Evolutionary conservation across 1,139 yeast genomes (phyloP), one percentile per base, ranked within the genome.

Genomic region (Geotrichum carabidarum): DNA sequence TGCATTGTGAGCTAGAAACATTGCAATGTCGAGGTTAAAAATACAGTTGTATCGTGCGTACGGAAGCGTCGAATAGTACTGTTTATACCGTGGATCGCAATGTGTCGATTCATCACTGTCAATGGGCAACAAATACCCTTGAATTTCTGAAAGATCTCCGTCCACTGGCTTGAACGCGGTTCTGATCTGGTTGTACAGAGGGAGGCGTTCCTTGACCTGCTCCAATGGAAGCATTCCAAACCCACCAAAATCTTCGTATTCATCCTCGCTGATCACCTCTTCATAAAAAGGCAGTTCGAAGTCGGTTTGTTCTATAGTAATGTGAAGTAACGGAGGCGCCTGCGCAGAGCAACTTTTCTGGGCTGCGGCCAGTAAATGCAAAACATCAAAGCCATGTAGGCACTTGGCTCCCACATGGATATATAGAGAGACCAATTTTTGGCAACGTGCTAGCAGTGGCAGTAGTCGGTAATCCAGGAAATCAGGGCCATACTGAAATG

Each of bases 141-240:
- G 30, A 30, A 48, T 38, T 2, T 44, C 44, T 2, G 50, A 38
- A 4, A 30, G 22, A 15, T 48, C 38, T 8, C 37, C 31, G 1
- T 48, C 35, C 8, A 41, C 50, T 11, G 50, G 44, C 31, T 27
- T 41, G 22, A 48, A 48, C 4, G 36, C n/a, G 8, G 50, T 48
- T 35, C 50, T 44, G 5, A 48, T 14, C 14, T 11, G 36, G 18
- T n/a, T 41, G 30, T 48, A 48, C 11, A 32, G n/a, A 7, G 34
- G 27, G 15, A 48, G n/a, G 8, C 50, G 42, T 22, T 38, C 30
- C 38, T 40, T 38, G 37, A 48, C 38, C 12, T 14, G 18, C 11
- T 48, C 44, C 12, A 48, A 44, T 11, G 50, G 50, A 22, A 48
- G 44, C 50, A 48, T 48, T 12, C 50, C 27, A 11, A 48, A 48